Evolutionary conservation across 2,329 filamentous ascomycete species (phyloP).

Genomic region (Aureobasidium melanogenum): DNA sequence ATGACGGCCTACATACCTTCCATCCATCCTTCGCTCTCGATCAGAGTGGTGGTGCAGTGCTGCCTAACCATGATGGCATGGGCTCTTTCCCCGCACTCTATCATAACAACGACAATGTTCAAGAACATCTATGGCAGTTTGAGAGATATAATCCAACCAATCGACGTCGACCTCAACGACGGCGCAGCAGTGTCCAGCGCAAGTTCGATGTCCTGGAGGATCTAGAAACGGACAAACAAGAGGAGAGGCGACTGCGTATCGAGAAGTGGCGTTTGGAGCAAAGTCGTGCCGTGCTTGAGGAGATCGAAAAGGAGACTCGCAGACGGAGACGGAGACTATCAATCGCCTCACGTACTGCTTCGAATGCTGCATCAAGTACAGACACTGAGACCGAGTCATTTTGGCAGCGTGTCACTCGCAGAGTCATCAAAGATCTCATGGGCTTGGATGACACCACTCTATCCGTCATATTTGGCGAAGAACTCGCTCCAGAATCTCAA

Average conservation of each 20-base stretch:
- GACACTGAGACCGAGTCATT: slow-evolving; percentile 54
- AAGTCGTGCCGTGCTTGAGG: slow-evolving; percentile 72
- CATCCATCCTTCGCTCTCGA: slow-evolving; percentile 48
- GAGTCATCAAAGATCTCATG: slow-evolving; percentile 79
- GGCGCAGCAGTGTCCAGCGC: slow-evolving; percentile 49
- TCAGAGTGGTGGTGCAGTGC: slow-evolving; percentile 55
- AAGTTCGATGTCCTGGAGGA: slow-evolving; percentile 45
- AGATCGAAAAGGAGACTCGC: slow-evolving; percentile 79
- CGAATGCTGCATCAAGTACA: slow-evolving; percentile 22
- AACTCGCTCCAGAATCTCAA: slow-evolving; percentile 43
- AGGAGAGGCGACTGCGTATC: slow-evolving; percentile 73
- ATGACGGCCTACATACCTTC: slow-evolving; percentile 86
- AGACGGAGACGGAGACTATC: slow-evolving; percentile 53
- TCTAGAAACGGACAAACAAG: slow-evolving; percentile 50
- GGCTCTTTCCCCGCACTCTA: slow-evolving; percentile 59
- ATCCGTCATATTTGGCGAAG: slow-evolving; percentile 79
- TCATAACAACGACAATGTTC: slow-evolving; percentile 50
- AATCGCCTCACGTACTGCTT: slow-evolving; percentile 28
- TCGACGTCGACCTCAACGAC: slow-evolving; percentile 46
- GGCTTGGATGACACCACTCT: slow-evolving; percentile 82
- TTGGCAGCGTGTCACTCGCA: slow-evolving; percentile 73
- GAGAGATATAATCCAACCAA: slow-evolving; percentile 68
- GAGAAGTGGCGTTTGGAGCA: slow-evolving; percentile 91
- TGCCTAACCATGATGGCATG: slow-evolving; percentile 88
- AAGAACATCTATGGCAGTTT: slow-evolving; percentile 83